Evolutionary conservation across 2,329 filamentous ascomycete genomes (phyloP).

Genomic region (Exophiala sp.): DNA sequence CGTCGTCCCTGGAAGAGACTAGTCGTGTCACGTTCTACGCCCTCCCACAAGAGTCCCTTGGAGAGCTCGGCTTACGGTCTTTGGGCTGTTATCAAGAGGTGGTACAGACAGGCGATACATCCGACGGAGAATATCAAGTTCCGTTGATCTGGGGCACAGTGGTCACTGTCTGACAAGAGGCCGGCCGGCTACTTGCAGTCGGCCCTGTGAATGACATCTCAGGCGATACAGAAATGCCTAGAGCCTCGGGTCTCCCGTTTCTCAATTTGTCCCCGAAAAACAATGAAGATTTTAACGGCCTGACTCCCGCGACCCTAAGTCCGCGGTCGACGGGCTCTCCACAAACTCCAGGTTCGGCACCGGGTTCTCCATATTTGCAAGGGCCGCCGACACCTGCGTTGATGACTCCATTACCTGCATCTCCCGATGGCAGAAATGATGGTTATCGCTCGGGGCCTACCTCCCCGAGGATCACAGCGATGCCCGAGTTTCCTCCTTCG

Average conservation of each 20-base stretch:
- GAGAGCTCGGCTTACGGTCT: conserved; percentile 1
- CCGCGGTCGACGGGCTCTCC: conserved; percentile 26
- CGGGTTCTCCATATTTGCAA: conserved; percentile 21
- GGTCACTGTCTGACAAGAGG: conserved; percentile 14
- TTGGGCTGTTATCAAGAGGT: conserved; percentile 16
- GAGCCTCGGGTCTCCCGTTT: conserved; percentile 24
- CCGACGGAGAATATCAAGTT: conserved; percentile 12
- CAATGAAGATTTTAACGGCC: conserved; percentile 23
- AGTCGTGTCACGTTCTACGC: too few relatives aligned
- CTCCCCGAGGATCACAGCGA: conserved; percentile 44
- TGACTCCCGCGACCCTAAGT: conserved; percentile 24
- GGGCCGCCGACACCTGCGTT: conserved; percentile 12
- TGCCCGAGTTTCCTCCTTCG: conserved; percentile 44
- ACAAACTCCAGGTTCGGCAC: conserved; percentile 22
- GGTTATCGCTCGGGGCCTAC: conserved; percentile 26
- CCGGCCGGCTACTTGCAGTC: conserved; percentile 26
- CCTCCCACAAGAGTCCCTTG: not conserved
- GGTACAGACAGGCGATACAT: conserved; percentile 14
- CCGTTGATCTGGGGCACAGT: conserved; percentile 18
- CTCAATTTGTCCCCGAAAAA: conserved; percentile 25
- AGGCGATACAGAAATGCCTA: conserved; percentile 27
- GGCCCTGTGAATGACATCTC: conserved; percentile 22
- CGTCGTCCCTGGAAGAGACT: not conserved
- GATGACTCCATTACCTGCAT: conserved; percentile 14
- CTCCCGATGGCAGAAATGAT: conserved; percentile 10